A percentile compares a stretch with the other conserved stretches of the same genome.
These are phyloP conservation scores for Colletotrichum scovillei DNA, from an alignment of 2,329 filamentous ascomycete species.

Conservation along the genomic window DNA sequence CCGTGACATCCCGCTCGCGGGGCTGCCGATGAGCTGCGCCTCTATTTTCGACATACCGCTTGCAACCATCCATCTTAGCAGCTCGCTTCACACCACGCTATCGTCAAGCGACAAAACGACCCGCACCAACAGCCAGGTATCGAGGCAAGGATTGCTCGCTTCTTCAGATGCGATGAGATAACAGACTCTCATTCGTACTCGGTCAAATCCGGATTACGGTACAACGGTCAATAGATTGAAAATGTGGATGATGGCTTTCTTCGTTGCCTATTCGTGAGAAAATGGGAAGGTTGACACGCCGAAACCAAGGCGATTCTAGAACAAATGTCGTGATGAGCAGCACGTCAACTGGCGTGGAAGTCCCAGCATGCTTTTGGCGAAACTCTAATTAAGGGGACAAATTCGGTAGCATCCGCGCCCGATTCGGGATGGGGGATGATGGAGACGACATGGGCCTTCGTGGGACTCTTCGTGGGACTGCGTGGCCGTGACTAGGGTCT, in stretches of 20 bases:
- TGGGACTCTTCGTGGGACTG: neutral
- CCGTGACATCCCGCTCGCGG: neutral
- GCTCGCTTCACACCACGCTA: neutral
- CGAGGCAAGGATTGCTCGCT: neutral
- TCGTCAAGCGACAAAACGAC: neutral
- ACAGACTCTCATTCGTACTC: no score
- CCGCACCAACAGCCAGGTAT: neutral
- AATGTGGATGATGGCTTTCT: neutral
- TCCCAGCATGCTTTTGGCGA: neutral
- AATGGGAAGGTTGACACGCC: neutral
- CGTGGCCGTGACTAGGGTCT: neutral
- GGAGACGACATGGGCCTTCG: neutral
- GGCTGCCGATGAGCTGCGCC: neutral
- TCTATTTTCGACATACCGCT: neutral
- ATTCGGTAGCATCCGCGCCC: constrained; percentile 18
- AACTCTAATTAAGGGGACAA: constrained; percentile 20
- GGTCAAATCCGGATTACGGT: neutral
- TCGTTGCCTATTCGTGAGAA: no score
- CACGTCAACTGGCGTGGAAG: neutral
- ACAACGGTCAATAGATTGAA: neutral
- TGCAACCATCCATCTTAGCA: neutral
- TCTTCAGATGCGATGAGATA: neutral
- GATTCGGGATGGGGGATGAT: constrained; percentile 8
- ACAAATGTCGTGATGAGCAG: neutral
- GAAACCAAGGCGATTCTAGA: neutral